Evolutionary conservation across 352 stramenopile genomes (phyloP).

Genomic region (Hyaloperonospora arabidopsidis): DNA sequence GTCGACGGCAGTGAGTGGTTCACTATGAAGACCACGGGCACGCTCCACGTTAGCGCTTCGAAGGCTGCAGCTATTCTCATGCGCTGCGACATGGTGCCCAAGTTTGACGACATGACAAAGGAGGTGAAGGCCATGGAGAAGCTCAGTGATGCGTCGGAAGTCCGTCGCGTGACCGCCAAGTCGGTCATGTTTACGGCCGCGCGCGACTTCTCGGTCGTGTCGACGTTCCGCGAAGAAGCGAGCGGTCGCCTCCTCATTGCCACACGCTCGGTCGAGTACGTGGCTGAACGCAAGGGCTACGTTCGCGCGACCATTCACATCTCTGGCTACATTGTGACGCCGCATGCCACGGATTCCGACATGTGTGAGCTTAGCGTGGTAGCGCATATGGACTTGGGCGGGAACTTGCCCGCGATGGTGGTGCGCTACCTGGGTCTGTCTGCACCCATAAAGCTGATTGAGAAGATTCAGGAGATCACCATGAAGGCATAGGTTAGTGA

Average conservation of each 20-base stretch:
- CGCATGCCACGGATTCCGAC: slow-evolving; percentile 49
- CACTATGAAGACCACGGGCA: slow-evolving; percentile 64
- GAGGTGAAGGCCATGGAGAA: slow-evolving; percentile 55
- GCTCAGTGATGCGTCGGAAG: slow-evolving; percentile 52
- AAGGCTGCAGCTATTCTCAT: slow-evolving; percentile 48
- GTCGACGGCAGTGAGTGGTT: slow-evolving; percentile 57
- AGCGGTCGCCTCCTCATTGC: slow-evolving; percentile 58
- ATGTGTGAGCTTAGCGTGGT: slow-evolving; percentile 61
- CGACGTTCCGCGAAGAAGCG: slow-evolving; percentile 39
- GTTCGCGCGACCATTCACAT: slow-evolving; percentile 43
- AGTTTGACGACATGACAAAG: slow-evolving; percentile 79
- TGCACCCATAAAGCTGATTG: slow-evolving; percentile 76
- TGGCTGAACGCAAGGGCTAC: slow-evolving; percentile 42
- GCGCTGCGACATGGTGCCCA: slow-evolving; percentile 50
- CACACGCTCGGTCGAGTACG: slow-evolving; percentile 60
- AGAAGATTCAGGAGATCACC: slow-evolving; percentile 53
- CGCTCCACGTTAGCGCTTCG: slow-evolving; percentile 43
- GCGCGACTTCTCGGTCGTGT: slow-evolving; percentile 67
- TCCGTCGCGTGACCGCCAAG: slow-evolving; percentile 53
- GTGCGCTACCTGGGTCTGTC: slow-evolving; percentile 70
- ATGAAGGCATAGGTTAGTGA: slow-evolving; percentile 28
- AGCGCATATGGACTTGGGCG: slow-evolving; percentile 73
- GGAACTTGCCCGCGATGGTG: slow-evolving; percentile 57
- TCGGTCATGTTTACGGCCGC: slow-evolving; percentile 70
- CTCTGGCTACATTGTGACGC: slow-evolving; percentile 64